Conservation (phyloP, 805 yeast genomes). For the Vanderwaltozyma polyspora region DNA sequence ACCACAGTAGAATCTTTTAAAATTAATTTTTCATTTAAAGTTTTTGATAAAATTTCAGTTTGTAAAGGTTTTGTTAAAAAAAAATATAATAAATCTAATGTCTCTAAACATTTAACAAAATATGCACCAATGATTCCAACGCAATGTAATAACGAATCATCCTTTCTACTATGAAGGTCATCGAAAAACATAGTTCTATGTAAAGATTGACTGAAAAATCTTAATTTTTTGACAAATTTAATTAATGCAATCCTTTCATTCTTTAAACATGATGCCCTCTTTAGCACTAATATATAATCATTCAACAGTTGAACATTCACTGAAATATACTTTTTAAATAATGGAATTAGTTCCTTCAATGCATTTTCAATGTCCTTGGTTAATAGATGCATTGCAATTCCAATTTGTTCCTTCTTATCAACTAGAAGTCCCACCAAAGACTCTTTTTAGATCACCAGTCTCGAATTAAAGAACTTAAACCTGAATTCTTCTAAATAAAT, state of each 20-base stretch:
- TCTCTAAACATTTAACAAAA: constrained; percentile 11
- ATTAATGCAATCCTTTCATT: constrained; percentile 24
- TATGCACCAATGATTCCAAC: not conserved
- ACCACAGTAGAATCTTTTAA: constrained; percentile 14
- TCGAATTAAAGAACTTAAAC: too few relatives aligned
- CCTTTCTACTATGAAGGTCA: not conserved
- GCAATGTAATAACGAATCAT: not conserved
- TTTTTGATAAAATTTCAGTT: constrained; percentile 26
- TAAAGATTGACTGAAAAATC: constrained; percentile 24
- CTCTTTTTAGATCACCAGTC: too few relatives aligned
- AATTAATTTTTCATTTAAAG: constrained; percentile 20
- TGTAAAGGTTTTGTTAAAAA: constrained; percentile 24
- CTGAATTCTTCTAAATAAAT: too few relatives aligned
- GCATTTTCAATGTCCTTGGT: too few relatives aligned
- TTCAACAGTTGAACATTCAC: not conserved
- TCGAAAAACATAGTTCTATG: not conserved
- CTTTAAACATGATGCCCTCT: not conserved
- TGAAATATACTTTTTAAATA: not conserved
- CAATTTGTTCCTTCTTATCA: too few relatives aligned
- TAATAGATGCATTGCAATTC: too few relatives aligned
- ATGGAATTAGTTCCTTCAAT: not conserved
- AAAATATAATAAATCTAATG: constrained; percentile 23
- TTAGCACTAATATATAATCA: not conserved
- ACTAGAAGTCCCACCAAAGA: too few relatives aligned
- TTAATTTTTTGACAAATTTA: constrained; percentile 26